Evolutionary conservation across 2,329 filamentous ascomycete species (phyloP).

Genomic region (Hirsutella thompsonii): DNA sequence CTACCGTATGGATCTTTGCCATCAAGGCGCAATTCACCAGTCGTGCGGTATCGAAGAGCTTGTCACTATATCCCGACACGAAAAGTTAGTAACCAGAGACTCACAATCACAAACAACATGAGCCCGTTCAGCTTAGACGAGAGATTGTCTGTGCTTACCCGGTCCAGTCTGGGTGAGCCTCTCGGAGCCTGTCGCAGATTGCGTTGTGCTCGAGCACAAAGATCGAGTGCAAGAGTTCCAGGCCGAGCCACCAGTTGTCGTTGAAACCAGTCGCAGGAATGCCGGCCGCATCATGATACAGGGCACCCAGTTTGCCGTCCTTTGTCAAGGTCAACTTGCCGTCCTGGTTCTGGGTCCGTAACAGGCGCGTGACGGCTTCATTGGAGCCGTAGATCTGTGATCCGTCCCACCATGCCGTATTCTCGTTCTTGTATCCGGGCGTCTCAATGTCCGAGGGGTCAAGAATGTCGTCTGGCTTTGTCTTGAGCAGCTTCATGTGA

Average conservation of each 20-base stretch:
- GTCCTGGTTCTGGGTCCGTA: background rate
- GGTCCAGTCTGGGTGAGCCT: background rate
- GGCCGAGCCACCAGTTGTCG: conserved; percentile 1
- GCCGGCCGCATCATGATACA: background rate
- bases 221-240: background rate
- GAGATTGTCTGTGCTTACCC: background rate
- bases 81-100: no score
- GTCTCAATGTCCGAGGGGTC: background rate
- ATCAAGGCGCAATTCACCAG: conserved; percentile 31
- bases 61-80: background rate
- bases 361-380: background rate
- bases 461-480: background rate
- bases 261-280: background rate
- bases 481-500: background rate
- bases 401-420: conserved; percentile 1
- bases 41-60: background rate
- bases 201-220: conserved; percentile 1
- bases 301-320: background rate
- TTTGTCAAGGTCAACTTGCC: background rate
- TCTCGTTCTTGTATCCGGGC: background rate
- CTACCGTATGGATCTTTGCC: conserved; percentile 35
- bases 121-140: background rate
- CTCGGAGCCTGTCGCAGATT: conserved; percentile 1
- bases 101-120: no score
- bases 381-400: conserved; percentile 1